Base-by-base conservation (phyloP, 441 rosid species). In the Adansonia grandidieri region DNA sequence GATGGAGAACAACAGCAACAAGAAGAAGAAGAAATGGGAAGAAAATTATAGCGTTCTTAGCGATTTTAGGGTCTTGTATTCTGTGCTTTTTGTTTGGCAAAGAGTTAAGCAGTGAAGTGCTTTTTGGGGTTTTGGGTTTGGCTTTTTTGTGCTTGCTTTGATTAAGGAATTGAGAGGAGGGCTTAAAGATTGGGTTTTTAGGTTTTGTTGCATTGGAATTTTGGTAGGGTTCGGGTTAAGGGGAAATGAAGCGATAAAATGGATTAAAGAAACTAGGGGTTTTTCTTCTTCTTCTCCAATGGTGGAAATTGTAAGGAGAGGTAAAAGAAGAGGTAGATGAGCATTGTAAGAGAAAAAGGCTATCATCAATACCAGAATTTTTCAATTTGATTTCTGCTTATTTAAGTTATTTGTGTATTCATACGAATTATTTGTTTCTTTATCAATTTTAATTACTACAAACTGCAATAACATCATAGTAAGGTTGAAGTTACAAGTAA, bases 151-250 rank as follows among this genome's bases (percentile, higher is more conserved):
- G 20, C 37, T 70, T 13, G 51, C 77, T 69, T 54, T 81, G 65
- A 51, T 77, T 4, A 83, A 66, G 53, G 47, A 70, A 45, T 67
- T 71, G 54, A 79, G 10, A 68, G 84, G 60, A 62, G 74, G 78
- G 32, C 5, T 77, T 47, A 84, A 79, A 81, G 69, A 77, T 86
- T 80, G 82, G 80, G 19, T 84, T 13, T 79, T 86, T 73, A 86
- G 87, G 24, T 1, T 84, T 50, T 85, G 78, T 57, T 77, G 80
- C 51, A 67, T 82, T 72, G 87, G 86, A 68, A 77, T 74, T 14
- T 28, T 85, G 79, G 48, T 86, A 79, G 73, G 80, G 78, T 71
- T 80, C 71, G 83, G 84, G 32, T 61, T 79, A 63, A 85, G 57
- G 48, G 80, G 80, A 66, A 80, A 78, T 56, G 80, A 62, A 22